Evolutionary conservation across 2,329 filamentous ascomycete species (phyloP).

Genomic region (Penicillium sp.): DNA sequence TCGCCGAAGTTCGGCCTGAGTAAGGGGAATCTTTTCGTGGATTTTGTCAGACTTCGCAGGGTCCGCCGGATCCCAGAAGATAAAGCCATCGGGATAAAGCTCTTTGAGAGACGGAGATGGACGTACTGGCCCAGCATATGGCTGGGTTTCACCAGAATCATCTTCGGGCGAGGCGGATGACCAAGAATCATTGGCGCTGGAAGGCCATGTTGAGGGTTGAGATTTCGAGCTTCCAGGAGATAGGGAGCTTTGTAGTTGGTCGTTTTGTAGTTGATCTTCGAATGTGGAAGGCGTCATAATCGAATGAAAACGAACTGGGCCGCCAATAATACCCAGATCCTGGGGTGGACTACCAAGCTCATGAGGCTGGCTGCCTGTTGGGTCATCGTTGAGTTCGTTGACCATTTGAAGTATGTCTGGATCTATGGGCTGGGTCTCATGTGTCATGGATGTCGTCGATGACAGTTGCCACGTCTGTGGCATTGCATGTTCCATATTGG

Average conservation of each 20-base stretch:
- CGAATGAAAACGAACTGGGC: neutral
- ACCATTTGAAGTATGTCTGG: neutral
- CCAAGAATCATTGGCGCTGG: neutral
- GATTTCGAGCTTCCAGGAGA: neutral
- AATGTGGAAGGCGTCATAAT: neutral
- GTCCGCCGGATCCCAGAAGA: slow-evolving; percentile 21
- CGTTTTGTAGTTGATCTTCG: too few relatives aligned
- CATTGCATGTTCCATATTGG: neutral
- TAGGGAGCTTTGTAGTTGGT: neutral
- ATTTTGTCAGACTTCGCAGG: neutral
- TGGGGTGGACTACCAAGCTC: neutral
- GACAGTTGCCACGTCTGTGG: neutral
- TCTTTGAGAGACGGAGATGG: neutral
- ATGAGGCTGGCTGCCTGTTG: neutral
- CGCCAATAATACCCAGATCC: neutral
- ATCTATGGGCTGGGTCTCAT: neutral
- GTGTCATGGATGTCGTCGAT: neutral
- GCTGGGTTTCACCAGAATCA: neutral
- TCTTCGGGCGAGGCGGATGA: neutral
- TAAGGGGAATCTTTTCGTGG: slow-evolving; percentile 11
- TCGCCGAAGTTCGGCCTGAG: slow-evolving; percentile 14
- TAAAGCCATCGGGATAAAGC: neutral
- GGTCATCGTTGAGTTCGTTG: too few relatives aligned
- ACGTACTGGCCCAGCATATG: too few relatives aligned
- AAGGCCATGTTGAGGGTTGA: neutral